Conservation (phyloP, 106 monocot genomes). For the Triglochin maritima region DNA sequence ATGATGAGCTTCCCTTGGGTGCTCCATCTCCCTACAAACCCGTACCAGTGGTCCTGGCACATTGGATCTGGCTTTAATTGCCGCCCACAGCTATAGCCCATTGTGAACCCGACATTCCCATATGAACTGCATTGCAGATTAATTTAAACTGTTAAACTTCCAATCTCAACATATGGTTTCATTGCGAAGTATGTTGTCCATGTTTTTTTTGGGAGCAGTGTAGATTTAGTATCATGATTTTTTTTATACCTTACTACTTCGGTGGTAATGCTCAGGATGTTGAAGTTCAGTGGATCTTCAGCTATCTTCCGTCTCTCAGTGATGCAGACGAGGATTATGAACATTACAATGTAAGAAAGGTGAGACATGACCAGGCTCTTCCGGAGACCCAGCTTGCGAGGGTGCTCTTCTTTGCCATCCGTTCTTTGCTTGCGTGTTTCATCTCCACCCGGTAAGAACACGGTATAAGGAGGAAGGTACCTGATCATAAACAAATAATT, state of each 20-base stretch:
- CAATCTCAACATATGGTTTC: background rate
- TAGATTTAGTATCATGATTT: too few relatives aligned
- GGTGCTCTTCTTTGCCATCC: background rate
- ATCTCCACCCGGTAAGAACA: slow-evolving; percentile 6
- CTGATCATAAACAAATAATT: slow-evolving; percentile 6
- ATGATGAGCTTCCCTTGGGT: slow-evolving; percentile 34
- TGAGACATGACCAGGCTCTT: slow-evolving; percentile 15
- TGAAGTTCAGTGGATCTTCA: slow-evolving; percentile 43
- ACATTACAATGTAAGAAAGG: slow-evolving; percentile 20
- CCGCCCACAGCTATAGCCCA: slow-evolving; percentile 39
- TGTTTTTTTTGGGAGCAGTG: too few relatives aligned
- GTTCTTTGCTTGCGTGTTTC: background rate
- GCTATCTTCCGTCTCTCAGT: slow-evolving; percentile 20
- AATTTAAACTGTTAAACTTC: background rate
- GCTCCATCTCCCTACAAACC: slow-evolving; percentile 42
- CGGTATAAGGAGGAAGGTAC: slow-evolving; percentile 31
- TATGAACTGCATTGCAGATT: slow-evolving; percentile 29
- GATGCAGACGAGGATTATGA: slow-evolving; percentile 27
- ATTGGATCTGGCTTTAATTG: slow-evolving; percentile 5
- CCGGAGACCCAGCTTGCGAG: background rate
- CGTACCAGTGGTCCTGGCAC: slow-evolving; percentile 28
- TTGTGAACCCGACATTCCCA: slow-evolving; percentile 43
- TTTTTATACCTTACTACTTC: slow-evolving; percentile 42
- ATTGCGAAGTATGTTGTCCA: background rate
- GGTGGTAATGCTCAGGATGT: slow-evolving; percentile 38